phyloP scores from a whole-genome alignment of 2,329 filamentous ascomycete species.

The Fonsecaea pugnacius region DNA sequence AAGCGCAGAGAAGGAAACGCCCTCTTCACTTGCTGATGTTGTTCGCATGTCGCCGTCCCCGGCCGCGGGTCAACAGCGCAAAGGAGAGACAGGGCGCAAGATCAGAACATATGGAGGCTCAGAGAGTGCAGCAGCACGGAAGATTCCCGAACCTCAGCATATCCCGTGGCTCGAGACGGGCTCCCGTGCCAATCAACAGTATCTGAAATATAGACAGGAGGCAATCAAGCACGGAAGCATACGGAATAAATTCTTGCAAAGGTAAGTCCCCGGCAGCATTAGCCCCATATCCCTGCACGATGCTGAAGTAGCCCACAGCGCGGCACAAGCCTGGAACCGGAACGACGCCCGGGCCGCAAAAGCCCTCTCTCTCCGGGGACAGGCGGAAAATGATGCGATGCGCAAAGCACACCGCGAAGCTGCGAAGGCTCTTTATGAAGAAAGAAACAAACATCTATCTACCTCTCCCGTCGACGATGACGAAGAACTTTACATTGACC shows the following conservation, averaged over 20 bases:
- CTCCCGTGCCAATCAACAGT: constrained; percentile 85
- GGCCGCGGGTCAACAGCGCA: constrained; percentile 57
- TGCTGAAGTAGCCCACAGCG: constrained; percentile 57
- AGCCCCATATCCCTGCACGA: neutral
- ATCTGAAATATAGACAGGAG: constrained; percentile 91
- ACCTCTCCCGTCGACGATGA: constrained; percentile 48
- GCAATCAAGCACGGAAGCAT: constrained; percentile 97
- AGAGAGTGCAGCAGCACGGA: constrained; percentile 72
- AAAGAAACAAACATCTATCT: constrained; percentile 75
- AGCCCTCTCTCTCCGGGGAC: constrained; percentile 87
- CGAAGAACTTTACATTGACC: constrained; percentile 87
- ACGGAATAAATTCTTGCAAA: constrained; percentile 95
- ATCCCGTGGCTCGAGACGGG: constrained; percentile 97
- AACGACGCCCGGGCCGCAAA: constrained; percentile 97
- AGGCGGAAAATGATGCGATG: constrained; percentile 97
- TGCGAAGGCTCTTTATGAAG: constrained; percentile 87
- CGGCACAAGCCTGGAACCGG: constrained; percentile 97
- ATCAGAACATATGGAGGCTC: constrained; percentile 36
- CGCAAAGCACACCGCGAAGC: constrained; percentile 94
- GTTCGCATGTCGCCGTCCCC: constrained; percentile 94
- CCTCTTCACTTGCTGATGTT: constrained; percentile 86
- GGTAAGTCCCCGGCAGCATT: constrained; percentile 56
- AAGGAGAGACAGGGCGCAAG: constrained; percentile 66
- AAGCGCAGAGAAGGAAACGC: constrained; percentile 66
- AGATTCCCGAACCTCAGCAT: constrained; percentile 85